Base-by-base conservation (phyloP, 192 early-diverging fungal species). In the Cetraspora pellucida region DNA sequence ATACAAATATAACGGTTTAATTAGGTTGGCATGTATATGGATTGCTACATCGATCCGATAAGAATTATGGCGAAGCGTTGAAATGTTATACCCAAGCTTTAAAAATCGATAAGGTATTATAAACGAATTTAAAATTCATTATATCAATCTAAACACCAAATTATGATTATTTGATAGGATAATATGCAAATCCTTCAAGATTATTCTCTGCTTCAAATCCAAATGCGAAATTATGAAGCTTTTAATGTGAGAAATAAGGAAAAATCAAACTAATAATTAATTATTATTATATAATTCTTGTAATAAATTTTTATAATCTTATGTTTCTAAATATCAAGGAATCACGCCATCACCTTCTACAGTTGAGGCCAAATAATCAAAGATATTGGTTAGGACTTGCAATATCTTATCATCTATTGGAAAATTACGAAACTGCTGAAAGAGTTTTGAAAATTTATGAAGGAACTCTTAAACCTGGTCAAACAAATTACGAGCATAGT, bases 11-110 rank as follows among this genome's bases (percentile, higher is more conserved):
- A 30, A 54, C 31, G 46, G 77, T 43, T 65, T 74, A 19, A 27
- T 47, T 72, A 92, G 92, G 92, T 81, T 99, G 97, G 97, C 97
- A 99, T 78, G 93, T 98, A 21, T 95, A 90, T 80, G 97, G 97
- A 17, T 83, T 99, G n/a, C 82, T 97, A 59, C 88, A 97, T 81
- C 92, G 96, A 30, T 87, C 87, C 45, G 96, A 98, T 82, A 93
- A 93, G 79, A 96, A 99, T 77, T 97, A 95, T 81, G 91, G 89
- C 21, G 95, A 98, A 82, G 95, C 95, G 3, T 86, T 91, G 64
- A 95, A 94, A 81, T 97, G 96, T 78, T 99, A 98, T 81, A 84
- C 89, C 17, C 87, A 95, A 31, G 94, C 97, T 21, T 83, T 98
- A 55, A 93, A 92, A 77, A 87, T 86, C 60, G 94, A 97, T 79